Base-by-base conservation (phyloP, 2,329 filamentous ascomycete species). In the Neophaeococcomyces aloes region DNA sequence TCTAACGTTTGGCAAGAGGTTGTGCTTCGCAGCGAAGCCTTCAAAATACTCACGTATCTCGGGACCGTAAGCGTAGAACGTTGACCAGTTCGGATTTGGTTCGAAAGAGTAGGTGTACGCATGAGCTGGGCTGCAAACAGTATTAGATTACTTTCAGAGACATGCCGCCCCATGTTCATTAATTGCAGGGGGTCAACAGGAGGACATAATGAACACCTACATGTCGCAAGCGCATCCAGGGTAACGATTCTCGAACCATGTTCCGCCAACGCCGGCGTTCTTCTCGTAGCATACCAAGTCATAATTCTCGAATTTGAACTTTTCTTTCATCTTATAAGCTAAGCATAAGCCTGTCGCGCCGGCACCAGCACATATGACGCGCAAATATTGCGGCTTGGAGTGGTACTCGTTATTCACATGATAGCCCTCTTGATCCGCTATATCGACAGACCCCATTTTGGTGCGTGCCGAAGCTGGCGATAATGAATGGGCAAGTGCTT, bases 271-370 rank as follows among this genome's bases (percentile, higher is more conserved):
- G 14, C 59, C 58, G 4, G 46, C 18, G 38, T 61, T 58, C 50
- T 64, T 61, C 52, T 71, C 67, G 42, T 68, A 70, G 41, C 69
- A 64, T 1, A 60, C 56, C 29, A 64, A 54, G 6, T 61, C 59
- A 19, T 55, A 52, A 29, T 59, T 54, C 10, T 59, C 50, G 47
- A 57, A 57, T 10, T 59, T 50, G 46, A 57, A 56, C 31, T 58
- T 54, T 46, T 48, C 36, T 27, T 48, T 47, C 38, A 49, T 36
- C 29, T 49, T 48, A 33, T 48, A 46, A 15, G 46, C 46, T 25
- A 46, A 23, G 15, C 42, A 38, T 3, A 51, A 29, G 27, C 48
- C 48, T 4, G 48, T 44, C 5, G 44, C 44, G 6, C 48, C 48
- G 13, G 46, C 46, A 7, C 48, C 48, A 10, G 43, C 38, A 29